These are phyloP conservation scores for Mollisiaceae sp. DNA, from an alignment of 2,329 filamentous ascomycete species.

Conservation along the genomic window DNA sequence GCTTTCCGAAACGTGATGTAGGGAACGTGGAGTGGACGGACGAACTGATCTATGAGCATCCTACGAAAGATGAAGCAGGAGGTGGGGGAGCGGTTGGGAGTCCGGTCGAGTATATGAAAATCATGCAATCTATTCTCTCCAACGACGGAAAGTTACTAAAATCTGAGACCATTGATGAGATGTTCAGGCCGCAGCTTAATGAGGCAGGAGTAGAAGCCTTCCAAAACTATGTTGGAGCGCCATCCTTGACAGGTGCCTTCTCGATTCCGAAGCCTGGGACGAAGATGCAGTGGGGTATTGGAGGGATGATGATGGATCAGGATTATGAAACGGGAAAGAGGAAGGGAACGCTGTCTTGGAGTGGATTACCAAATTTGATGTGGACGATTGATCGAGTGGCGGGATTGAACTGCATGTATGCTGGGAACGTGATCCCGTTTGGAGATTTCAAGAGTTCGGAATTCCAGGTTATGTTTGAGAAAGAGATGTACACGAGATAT, in stretches of 20 bases:
- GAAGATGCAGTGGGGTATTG: constrained; percentile 46
- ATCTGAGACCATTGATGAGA: constrained; percentile 46
- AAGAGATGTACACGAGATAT: constrained; percentile 46
- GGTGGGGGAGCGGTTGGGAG: constrained; percentile 46
- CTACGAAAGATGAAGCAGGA: constrained; percentile 32
- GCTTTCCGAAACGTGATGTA: constrained; percentile 2
- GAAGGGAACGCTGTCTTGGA: constrained; percentile 49
- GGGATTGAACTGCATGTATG: constrained; percentile 49
- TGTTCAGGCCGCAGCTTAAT: constrained; percentile 55
- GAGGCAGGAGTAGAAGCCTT: not conserved
- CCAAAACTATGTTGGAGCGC: not conserved
- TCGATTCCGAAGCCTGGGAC: constrained; percentile 45
- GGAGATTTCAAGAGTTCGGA: constrained; percentile 45
- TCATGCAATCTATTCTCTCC: constrained; percentile 52
- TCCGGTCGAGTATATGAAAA: constrained; percentile 48
- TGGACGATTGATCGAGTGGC: constrained; percentile 50
- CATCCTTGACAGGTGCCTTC: constrained; percentile 24
- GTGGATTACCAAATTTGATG: constrained; percentile 51
- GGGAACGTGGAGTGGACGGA: constrained; percentile 25
- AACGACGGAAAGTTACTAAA: constrained; percentile 56
- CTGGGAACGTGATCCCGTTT: constrained; percentile 49
- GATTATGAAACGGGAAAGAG: constrained; percentile 45
- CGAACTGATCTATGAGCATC: constrained; percentile 26
- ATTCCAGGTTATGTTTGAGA: constrained; percentile 48
- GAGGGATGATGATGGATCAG: constrained; percentile 47